Conservation (phyloP, 176 grass and related monocot species). For the Bonia amplexicaulis region DNA sequence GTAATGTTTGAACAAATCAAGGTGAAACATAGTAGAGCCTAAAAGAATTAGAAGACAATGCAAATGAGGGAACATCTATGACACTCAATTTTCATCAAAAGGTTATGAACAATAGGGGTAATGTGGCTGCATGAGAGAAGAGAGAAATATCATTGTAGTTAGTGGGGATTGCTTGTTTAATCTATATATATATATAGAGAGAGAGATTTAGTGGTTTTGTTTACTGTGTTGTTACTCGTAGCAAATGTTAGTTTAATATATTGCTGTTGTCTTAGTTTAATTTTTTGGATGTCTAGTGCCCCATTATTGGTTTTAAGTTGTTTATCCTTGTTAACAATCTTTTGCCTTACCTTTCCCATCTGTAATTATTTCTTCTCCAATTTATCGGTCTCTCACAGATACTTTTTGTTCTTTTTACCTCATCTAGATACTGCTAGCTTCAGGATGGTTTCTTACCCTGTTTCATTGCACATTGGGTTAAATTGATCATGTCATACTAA, state of each 20-base stretch:
- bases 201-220: neutral
- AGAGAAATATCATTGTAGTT: too few species aligned
- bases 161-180: too few species aligned
- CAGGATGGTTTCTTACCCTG: neutral
- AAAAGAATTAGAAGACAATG: too few species aligned
- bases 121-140: too few species aligned
- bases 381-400: neutral
- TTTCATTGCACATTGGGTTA: neutral
- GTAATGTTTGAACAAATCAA: too few species aligned
- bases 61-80: too few species aligned
- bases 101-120: too few species aligned
- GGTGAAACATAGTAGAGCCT: too few species aligned
- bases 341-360: neutral
- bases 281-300: neutral
- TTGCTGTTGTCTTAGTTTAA: neutral
- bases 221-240: neutral
- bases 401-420: neutral
- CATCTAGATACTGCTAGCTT: neutral
- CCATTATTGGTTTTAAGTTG: neutral
- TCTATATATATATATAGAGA: too few species aligned
- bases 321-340: neutral
- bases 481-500: neutral
- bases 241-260: neutral
- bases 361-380: neutral
- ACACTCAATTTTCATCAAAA: too few species aligned